Conservation (phyloP, 2,329 filamentous ascomycete species). For the Scedosporium dehoogii region DNA sequence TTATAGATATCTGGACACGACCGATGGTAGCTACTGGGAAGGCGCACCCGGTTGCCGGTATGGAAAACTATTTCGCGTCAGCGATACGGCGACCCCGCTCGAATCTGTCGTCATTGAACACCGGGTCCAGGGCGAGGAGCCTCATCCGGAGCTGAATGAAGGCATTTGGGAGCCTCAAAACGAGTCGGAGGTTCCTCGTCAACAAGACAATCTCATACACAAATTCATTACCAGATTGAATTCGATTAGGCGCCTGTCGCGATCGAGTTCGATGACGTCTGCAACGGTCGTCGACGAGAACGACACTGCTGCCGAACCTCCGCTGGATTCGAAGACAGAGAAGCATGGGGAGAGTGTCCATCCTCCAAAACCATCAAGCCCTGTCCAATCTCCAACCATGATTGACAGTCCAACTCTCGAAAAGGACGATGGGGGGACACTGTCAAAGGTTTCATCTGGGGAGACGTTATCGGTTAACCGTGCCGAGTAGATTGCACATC, state of each 20-base stretch:
- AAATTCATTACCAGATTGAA: not conserved
- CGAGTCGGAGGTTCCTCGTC: not conserved
- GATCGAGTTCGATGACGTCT: not conserved
- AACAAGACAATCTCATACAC: not conserved
- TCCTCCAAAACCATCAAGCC: no score
- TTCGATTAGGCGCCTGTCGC: not conserved
- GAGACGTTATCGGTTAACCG: no score
- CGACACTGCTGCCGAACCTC: no score
- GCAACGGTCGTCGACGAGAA: no score
- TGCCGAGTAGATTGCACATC: no score
- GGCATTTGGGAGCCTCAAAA: not conserved
- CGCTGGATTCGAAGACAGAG: no score
- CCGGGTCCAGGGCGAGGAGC: not conserved
- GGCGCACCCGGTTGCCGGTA: slow-evolving; percentile 39
- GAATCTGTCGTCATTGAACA: not conserved
- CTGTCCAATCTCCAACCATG: no score
- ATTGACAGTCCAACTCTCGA: no score
- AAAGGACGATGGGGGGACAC: no score
- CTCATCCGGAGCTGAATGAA: not conserved
- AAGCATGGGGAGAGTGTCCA: no score
- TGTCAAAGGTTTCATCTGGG: no score
- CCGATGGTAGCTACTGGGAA: slow-evolving; percentile 38
- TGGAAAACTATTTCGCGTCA: slow-evolving; percentile 33
- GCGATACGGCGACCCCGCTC: slow-evolving; percentile 14
- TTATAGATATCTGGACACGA: slow-evolving; percentile 39